Percentiles rank a stretch among this genome's conserved stretches.
phyloP scores from a whole-genome alignment of 2,329 filamentous ascomycete species.

The Pseudovirgaria hyperparasitica region DNA sequence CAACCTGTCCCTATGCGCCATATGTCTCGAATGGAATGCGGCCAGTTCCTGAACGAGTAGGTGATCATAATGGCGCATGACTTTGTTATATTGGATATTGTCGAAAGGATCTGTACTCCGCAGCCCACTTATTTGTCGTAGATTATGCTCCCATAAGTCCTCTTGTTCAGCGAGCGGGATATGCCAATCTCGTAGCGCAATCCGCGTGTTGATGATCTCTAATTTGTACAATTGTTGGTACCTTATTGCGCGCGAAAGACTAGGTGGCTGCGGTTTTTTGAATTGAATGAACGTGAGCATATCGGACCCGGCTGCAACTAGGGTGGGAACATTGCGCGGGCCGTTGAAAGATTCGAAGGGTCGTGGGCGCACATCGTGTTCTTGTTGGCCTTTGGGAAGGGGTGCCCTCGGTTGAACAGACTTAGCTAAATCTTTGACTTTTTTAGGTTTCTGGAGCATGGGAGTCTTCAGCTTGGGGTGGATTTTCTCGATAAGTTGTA shows the following conservation, averaged over 20 bases:
- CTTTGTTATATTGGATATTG: constrained; percentile 16
- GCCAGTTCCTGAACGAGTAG: too few species aligned
- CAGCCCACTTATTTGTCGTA: constrained; percentile 11
- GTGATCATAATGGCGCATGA: constrained; percentile 14
- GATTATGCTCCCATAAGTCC: constrained; percentile 35
- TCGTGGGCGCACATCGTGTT: constrained; percentile 40
- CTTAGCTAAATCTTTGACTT: not conserved
- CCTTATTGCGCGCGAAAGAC: constrained; percentile 45
- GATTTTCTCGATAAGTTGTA: constrained; percentile 11
- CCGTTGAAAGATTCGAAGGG: constrained; percentile 37
- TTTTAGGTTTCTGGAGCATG: constrained; percentile 18
- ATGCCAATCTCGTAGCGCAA: constrained; percentile 30
- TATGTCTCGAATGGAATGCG: constrained; percentile 14
- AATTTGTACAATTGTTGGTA: constrained; percentile 35
- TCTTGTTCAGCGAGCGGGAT: constrained; percentile 28
- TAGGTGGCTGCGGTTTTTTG: constrained; percentile 49
- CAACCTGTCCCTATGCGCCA: constrained; percentile 27
- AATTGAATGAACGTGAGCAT: constrained; percentile 53
- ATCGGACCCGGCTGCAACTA: constrained; percentile 43
- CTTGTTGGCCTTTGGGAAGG: constrained; percentile 22
- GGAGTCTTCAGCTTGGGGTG: constrained; percentile 28
- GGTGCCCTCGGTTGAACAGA: constrained; percentile 11
- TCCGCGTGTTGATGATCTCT: constrained; percentile 25
- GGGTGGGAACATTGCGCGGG: constrained; percentile 44
- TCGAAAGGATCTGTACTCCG: constrained; percentile 2